Conservation (phyloP, 2,329 filamentous ascomycete species). For the Fusarium sp. region DNA sequence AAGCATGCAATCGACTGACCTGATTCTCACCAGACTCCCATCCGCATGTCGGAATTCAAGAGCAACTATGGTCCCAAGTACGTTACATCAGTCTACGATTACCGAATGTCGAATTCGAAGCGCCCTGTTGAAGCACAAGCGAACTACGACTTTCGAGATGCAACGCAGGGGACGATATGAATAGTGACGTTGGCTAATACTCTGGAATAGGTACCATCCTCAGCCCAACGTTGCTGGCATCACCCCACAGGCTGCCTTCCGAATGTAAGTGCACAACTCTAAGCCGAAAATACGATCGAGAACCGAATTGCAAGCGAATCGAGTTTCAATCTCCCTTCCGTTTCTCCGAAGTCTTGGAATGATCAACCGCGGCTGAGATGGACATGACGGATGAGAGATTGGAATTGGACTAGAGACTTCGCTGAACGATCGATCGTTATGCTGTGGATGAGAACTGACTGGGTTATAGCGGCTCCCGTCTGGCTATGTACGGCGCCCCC, state of each 20-base stretch:
- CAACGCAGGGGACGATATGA: neutral
- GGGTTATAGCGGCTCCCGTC: conserved; percentile 60
- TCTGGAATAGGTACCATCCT: conserved; percentile 65
- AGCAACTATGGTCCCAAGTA: conserved; percentile 76
- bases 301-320: conserved; percentile 17
- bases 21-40: conserved; percentile 56
- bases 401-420: neutral
- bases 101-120: conserved; percentile 2
- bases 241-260: conserved; percentile 60
- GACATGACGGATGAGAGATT: neutral
- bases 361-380: neutral
- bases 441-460: conserved; percentile 24
- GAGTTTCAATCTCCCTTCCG: conserved; percentile 32
- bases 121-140: neutral
- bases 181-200: conserved; percentile 45
- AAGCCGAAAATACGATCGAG: neutral
- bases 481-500: conserved; percentile 67
- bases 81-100: conserved; percentile 38
- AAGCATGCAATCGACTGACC: conserved; percentile 46
- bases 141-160: conserved; percentile 1
- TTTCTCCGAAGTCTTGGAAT: conserved; percentile 34
- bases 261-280: conserved; percentile 61
- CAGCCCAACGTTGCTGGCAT: conserved; percentile 67
- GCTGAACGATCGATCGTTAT: neutral
- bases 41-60: conserved; percentile 64